Evolutionary conservation across 345 rosid species (phyloP), one percentile per base, ranked within the genome.

Genomic region (Populus euphratica): DNA sequence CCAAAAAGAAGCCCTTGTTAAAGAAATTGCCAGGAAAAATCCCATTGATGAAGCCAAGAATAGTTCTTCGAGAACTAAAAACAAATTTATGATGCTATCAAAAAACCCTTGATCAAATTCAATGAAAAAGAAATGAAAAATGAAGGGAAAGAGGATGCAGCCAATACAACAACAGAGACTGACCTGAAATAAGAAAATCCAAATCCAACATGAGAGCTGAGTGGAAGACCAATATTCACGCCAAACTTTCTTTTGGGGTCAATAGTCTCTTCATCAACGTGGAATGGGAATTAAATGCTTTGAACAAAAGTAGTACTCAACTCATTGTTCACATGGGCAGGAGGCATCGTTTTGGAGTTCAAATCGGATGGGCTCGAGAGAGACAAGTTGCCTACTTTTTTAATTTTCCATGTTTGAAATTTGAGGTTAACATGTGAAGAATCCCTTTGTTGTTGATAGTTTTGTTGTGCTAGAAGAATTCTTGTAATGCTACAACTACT

Each of bases 11-110:
- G 14, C 14, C 63, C 63, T 12, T 56, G 76, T 31, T 33, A 8
- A 44, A 39, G 16, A 21, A 65, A 68, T 10, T 20, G 21, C n/a
- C 31, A 44, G 44, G 78, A 76, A 70, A 44, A 23, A 35, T 11
- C 63, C 23, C 44, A 35, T 33, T 39, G 36, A 14, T 6, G 66
- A 65, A 76, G 74, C 72, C 39, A 73, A 72, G 67, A 35, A 69
- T 56, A 59, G 16, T 20, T 41, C 35, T 44, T 29, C 36, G 23
- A 36, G 6, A 27, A 3, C 12, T 12, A 70, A 14, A 8, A 14
- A 23, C 61, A 14, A 10, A 27, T 50, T 50, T 36, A 50, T 27
- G 41, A n/a, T 27, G 35, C 54, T 71, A 71, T 8, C 62, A 17
- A 23, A 2, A 70, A 29, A 5, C 29, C n/a, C 10, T 66, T 33